phyloP scores from a whole-genome alignment of 768 basidiomycete genomes.

The Psilocybe sp. region DNA sequence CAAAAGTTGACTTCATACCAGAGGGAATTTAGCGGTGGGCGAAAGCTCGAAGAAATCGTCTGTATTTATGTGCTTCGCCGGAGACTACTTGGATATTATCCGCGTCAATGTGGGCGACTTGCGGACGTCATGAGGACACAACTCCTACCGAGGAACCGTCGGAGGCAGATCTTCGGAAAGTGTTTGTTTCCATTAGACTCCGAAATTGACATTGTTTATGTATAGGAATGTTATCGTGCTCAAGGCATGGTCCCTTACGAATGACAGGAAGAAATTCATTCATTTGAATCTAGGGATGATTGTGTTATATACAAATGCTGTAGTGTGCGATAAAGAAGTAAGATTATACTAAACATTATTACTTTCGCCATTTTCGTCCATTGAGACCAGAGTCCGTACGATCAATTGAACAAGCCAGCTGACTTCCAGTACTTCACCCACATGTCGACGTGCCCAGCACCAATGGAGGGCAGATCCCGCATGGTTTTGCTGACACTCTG shows the following conservation, averaged over 20 bases:
- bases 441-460: constrained; percentile 8
- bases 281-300: too few species aligned
- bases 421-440: constrained; percentile 23
- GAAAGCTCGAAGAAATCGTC: background rate
- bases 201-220: background rate
- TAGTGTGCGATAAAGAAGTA: too few species aligned
- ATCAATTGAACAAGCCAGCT: constrained; percentile 9
- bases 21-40: background rate
- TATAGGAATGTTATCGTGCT: background rate
- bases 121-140: constrained; percentile 1
- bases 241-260: too few species aligned
- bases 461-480: constrained; percentile 11
- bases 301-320: too few species aligned
- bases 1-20: background rate
- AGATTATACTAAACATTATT: too few species aligned
- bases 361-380: too few species aligned
- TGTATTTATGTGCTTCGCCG: constrained; percentile 8
- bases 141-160: constrained; percentile 5
- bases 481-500: constrained; percentile 16
- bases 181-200: background rate
- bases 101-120: constrained; percentile 11
- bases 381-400: too few species aligned
- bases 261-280: too few species aligned
- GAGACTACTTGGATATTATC: constrained; percentile 19
- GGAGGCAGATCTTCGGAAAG: constrained; percentile 5